Conservation (phyloP, 768 basidiomycete species). For the Naganishia vaughanmartiniae region DNA sequence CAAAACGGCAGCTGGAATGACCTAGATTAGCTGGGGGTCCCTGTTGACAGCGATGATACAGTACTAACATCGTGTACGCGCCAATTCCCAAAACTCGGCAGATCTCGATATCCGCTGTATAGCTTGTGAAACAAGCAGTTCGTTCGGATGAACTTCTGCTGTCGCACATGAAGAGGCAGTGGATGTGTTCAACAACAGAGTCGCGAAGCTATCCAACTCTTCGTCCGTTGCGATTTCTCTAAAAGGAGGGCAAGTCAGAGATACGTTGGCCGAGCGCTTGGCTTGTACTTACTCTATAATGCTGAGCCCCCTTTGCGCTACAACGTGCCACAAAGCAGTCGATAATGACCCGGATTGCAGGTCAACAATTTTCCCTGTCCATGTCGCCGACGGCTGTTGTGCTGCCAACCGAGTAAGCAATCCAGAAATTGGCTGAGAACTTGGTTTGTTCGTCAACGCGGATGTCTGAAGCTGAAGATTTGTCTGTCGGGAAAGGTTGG, state of each 20-base stretch:
- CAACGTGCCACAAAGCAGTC: slow-evolving; percentile 25
- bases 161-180: neutral
- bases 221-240: slow-evolving; percentile 25
- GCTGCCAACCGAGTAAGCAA: neutral
- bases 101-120: slow-evolving; percentile 24
- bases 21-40: neutral
- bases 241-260: neutral
- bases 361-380: slow-evolving; percentile 19
- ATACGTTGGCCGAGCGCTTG: neutral
- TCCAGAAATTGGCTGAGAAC: neutral
- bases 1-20: slow-evolving; percentile 9
- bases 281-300: slow-evolving; percentile 12
- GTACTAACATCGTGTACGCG: slow-evolving; percentile 33
- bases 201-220: slow-evolving; percentile 11
- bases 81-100: slow-evolving; percentile 37
- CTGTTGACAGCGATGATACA: neutral
- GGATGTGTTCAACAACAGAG: neutral
- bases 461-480: slow-evolving; percentile 13
- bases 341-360: neutral
- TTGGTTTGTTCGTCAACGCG: neutral
- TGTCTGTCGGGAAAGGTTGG: neutral
- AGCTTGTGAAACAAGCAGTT: slow-evolving; percentile 2
- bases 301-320: slow-evolving; percentile 18
- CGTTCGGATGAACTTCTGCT: neutral
- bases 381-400: neutral